phyloP scores from a whole-genome alignment of 345 rosid species.

The Salix arbutifolia region DNA sequence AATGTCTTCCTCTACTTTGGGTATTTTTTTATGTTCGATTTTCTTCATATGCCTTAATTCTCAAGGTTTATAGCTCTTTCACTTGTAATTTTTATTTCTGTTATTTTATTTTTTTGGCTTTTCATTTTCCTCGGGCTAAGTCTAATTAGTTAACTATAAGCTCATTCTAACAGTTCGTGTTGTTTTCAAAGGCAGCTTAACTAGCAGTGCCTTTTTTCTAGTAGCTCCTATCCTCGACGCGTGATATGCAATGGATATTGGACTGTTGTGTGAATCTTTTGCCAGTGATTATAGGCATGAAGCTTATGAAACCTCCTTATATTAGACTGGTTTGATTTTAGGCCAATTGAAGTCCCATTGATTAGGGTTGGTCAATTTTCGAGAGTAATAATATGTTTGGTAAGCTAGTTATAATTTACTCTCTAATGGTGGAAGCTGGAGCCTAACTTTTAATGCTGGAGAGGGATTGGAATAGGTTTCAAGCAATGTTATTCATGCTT shows the following conservation, averaged over 20 bases:
- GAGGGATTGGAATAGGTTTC: no score
- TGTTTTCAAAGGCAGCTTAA: background rate
- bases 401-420: no score
- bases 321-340: no score
- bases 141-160: background rate
- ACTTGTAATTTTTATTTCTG: slow-evolving; percentile 11
- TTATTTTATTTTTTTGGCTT: background rate
- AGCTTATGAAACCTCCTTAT: no score
- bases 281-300: no score
- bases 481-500: no score
- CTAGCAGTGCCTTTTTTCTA: background rate
- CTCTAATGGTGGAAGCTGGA: no score
- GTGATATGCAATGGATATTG: background rate
- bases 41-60: slow-evolving; percentile 16
- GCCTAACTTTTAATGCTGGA: no score
- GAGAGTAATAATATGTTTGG: no score
- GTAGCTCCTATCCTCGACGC: background rate
- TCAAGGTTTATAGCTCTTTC: slow-evolving; percentile 27
- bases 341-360: no score
- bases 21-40: slow-evolving; percentile 33
- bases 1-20: slow-evolving; percentile 28
- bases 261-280: background rate
- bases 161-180: slow-evolving; percentile 8
- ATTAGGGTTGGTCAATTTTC: no score
- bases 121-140: background rate